Evolutionary conservation across 306 rosid species (phyloP).

Genomic region (Luffa aegyptiaca): DNA sequence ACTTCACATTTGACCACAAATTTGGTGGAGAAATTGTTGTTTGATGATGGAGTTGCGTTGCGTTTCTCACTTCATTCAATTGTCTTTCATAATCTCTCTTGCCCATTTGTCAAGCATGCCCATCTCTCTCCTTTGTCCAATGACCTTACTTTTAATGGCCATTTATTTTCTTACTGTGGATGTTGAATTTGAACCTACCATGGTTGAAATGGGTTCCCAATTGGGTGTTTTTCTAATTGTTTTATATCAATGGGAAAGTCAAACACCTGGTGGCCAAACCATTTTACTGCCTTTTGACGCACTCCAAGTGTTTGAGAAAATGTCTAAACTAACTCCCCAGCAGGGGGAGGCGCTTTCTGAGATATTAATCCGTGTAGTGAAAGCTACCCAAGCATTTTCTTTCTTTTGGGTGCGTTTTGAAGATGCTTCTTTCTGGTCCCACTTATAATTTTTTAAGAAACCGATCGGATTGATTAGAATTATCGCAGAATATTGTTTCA

Average conservation of each 20-base stretch:
- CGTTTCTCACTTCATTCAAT: not conserved
- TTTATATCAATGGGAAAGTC: not conserved
- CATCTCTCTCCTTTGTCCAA: not conserved
- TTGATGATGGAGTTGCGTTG: not conserved
- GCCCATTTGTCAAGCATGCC: conserved; percentile 9
- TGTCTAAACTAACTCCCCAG: not conserved
- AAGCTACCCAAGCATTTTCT: not conserved
- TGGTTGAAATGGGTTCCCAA: not conserved
- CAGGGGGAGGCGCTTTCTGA: not conserved
- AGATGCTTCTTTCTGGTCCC: not conserved
- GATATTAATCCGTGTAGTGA: not conserved
- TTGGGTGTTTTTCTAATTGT: not conserved
- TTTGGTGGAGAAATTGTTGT: not conserved
- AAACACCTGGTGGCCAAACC: conserved; percentile 1
- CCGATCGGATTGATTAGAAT: not conserved
- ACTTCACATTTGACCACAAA: not conserved
- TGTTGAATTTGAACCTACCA: not conserved
- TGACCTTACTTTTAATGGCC: not conserved
- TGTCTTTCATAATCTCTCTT: not conserved
- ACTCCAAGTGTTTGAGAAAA: conserved; percentile 1
- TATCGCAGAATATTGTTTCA: not conserved
- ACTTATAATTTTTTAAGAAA: not conserved
- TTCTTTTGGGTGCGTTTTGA: conserved; percentile 8
- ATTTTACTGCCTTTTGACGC: not conserved
- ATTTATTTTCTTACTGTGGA: not conserved